Evolutionary conservation across 495 filamentous ascomycete genomes (phyloP), one percentile per base, ranked within the genome.

Genomic region (Penicillium cinerascens): DNA sequence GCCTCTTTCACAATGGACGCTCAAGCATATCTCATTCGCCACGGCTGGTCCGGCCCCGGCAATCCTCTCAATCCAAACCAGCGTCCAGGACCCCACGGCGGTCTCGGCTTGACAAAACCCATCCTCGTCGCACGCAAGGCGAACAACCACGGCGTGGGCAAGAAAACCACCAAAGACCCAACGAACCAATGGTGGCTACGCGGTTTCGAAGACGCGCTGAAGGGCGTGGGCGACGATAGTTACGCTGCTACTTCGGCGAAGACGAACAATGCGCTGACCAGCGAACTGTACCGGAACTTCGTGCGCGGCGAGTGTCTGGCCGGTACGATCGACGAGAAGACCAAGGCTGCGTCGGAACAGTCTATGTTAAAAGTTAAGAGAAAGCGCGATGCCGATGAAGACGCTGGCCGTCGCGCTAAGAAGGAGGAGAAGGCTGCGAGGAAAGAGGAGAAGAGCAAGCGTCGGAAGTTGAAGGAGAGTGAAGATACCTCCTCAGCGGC

Each of bases 101-200:
- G 74, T 22, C 83, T 80, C 27, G 88, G 88, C 23, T 78, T 92
- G 7, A 77, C 79, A 11, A 80, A 79, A 49, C 88, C 87, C 7
- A 69, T 92, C 22, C 79, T 88, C 38, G 75, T 91, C 23, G 78
- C 82, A 15, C 82, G 81, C 47, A 88, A 88, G 66, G 67, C 78
- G 27, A 84, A 89, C 68, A 83, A 81, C 49, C 73, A 82, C 53
- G 88, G 88, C 25, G 71, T 92, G 4, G 88, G 88, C 47, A 84
- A 83, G 65, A 83, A 81, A 58, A 71, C 75, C n/a, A 85, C 85
- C 44, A 77, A 78, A 41, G 77, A 80, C 59, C 64, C 65, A 15
- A 87, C 82, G 40, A 82, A 80, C 56, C 86, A 88, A 56, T 92
- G 88, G 88, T 92, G 88, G 88, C 68, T 90, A 51, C 79, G 84